A percentile compares a stretch with the other conserved stretches of the same genome.
phyloP scores from a whole-genome alignment of 2,329 filamentous ascomycete species.

The Penicillium hordei region DNA sequence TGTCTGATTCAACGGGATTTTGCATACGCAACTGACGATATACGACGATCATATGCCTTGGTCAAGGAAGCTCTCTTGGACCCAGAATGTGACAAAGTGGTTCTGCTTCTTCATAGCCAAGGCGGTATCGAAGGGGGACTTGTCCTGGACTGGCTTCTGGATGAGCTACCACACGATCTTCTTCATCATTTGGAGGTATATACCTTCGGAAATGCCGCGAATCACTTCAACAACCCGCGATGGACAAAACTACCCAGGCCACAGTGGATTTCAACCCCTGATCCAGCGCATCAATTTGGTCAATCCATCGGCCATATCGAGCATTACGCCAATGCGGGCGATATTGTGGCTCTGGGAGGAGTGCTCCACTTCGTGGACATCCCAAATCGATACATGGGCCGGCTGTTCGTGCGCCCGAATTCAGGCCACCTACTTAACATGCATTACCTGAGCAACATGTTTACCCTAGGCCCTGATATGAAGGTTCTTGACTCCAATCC shows the following conservation, averaged over 20 bases:
- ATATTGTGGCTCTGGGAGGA: conserved; percentile 74
- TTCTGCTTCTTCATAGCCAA: conserved; percentile 75
- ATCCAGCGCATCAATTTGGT: neutral
- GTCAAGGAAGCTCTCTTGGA: conserved; percentile 66
- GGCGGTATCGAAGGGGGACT: conserved; percentile 72
- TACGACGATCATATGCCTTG: conserved; percentile 58
- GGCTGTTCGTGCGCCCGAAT: conserved; percentile 47
- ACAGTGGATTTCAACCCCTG: conserved; percentile 21
- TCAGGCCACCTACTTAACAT: conserved; percentile 47
- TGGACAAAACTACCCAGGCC: conserved; percentile 47
- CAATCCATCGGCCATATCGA: conserved; percentile 66
- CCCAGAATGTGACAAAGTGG: conserved; percentile 63
- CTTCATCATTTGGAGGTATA: conserved; percentile 69
- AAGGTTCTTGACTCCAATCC: conserved; percentile 32
- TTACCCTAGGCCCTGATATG: conserved; percentile 34
- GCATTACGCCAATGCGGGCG: conserved; percentile 73
- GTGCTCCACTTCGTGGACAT: conserved; percentile 64
- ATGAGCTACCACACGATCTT: conserved; percentile 66
- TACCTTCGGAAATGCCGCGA: conserved; percentile 76
- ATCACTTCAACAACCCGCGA: conserved; percentile 75
- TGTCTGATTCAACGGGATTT: conserved; percentile 76
- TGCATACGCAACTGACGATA: conserved; percentile 67
- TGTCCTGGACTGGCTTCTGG: conserved; percentile 73
- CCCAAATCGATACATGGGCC: conserved; percentile 51
- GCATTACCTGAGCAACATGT: conserved; percentile 48